Percentiles rank a stretch among this genome's conserved stretches.
Conservation (phyloP, 129 eudicot genomes). For the Pulicaria dysenterica region DNA sequence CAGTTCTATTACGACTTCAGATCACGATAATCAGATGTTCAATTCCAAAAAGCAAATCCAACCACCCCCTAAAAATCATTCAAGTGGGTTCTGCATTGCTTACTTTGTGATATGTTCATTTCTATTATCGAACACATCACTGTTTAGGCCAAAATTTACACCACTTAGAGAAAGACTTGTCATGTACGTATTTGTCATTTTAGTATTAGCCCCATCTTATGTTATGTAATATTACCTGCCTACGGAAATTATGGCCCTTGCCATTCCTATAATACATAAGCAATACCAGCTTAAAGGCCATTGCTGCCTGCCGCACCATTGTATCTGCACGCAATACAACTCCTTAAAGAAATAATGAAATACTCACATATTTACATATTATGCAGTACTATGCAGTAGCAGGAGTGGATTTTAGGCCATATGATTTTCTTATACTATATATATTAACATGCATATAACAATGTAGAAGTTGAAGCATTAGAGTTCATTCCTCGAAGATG, state of each 20-base stretch:
- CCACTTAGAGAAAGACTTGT: background rate
- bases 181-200: background rate
- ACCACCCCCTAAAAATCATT: no score
- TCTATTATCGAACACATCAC: background rate
- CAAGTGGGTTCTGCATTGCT: background rate
- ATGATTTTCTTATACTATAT: background rate
- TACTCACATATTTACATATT: conserved; percentile 12
- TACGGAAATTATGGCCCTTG: conserved; percentile 77
- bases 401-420: background rate
- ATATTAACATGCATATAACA: background rate
- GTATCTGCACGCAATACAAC: conserved; percentile 52
- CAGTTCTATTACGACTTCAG: background rate
- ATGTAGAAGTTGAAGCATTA: conserved; percentile 18
- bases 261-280: conserved; percentile 82
- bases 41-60: no score
- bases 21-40: background rate
- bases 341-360: conserved; percentile 9
- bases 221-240: conserved; percentile 61
- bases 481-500: background rate
- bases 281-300: conserved; percentile 68
- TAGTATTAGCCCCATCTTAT: conserved; percentile 1
- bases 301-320: conserved; percentile 77
- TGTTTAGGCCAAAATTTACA: background rate
- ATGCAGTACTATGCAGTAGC: conserved; percentile 11
- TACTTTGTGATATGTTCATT: background rate